A percentile compares a stretch with the other conserved stretches of the same genome.
Evolutionary conservation across 768 basidiomycete species (phyloP).

Genomic region (Terana coerulea): DNA sequence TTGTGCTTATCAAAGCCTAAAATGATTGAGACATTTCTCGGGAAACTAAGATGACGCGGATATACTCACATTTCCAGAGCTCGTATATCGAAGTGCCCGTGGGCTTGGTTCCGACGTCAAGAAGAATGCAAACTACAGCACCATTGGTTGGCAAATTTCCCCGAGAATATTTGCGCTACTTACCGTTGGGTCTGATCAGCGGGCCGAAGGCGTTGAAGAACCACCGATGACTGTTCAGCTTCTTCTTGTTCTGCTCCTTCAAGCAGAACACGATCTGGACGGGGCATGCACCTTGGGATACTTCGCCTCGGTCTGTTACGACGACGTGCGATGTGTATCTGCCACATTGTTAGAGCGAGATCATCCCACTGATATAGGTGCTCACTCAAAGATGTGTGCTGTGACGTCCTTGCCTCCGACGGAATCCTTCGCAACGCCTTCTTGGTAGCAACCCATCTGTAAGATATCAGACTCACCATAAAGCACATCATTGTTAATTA

Average conservation of each 20-base stretch:
- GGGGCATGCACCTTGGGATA: conserved; percentile 69
- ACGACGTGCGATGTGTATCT: conserved; percentile 79
- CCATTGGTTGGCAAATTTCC: not conserved
- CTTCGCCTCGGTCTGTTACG: conserved; percentile 77
- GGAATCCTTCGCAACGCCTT: conserved; percentile 86
- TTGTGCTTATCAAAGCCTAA: conserved; percentile 73
- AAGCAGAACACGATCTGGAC: conserved; percentile 88
- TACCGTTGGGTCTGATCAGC: conserved; percentile 79
- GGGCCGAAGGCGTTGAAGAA: conserved; percentile 97
- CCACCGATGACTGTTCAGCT: conserved; percentile 94
- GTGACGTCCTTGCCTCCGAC: conserved; percentile 88
- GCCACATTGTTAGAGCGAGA: too few species aligned
- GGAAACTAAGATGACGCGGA: not conserved
- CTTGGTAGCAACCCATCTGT: conserved; percentile 84
- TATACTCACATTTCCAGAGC: conserved; percentile 78
- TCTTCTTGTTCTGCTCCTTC: conserved; percentile 97
- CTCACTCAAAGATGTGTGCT: conserved; percentile 89
- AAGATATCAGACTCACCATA: conserved; percentile 4
- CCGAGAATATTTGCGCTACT: conserved; percentile 12
- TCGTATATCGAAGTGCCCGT: conserved; percentile 94
- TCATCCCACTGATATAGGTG: conserved; percentile 12
- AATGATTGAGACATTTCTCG: not conserved
- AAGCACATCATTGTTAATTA: conserved; percentile 3
- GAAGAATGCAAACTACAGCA: conserved; percentile 70
- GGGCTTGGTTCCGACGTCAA: conserved; percentile 96